Conservation (phyloP, 345 rosid genomes). For the Cochlearia excelsa region DNA sequence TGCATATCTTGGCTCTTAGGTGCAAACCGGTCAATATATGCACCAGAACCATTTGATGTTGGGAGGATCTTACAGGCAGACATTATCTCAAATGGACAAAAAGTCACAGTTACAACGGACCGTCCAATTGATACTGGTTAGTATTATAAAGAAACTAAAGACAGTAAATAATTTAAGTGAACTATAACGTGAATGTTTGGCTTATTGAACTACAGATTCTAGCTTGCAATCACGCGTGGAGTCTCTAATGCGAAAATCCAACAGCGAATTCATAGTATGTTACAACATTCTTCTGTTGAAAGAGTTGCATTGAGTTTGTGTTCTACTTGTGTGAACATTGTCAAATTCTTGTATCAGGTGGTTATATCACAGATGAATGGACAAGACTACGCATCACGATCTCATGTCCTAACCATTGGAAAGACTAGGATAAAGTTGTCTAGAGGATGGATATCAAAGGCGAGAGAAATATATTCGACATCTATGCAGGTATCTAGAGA, state of each 20-base stretch:
- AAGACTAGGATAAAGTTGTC: slow-evolving; percentile 87
- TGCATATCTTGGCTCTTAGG: slow-evolving; percentile 44
- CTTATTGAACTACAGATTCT: slow-evolving; percentile 49
- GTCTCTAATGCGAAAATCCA: slow-evolving; percentile 75
- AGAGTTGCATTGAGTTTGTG: slow-evolving; percentile 1
- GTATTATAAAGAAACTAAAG: slow-evolving; percentile 17
- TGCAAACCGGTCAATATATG: slow-evolving; percentile 62
- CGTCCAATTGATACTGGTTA: slow-evolving; percentile 72
- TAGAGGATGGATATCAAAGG: slow-evolving; percentile 97
- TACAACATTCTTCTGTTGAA: background rate
- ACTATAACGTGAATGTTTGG: slow-evolving; percentile 12
- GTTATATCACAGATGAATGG: slow-evolving; percentile 83
- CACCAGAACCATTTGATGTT: slow-evolving; percentile 96
- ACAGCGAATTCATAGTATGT: slow-evolving; percentile 77
- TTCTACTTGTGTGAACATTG: slow-evolving; percentile 12
- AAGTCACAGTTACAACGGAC: slow-evolving; percentile 50
- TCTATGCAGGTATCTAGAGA: slow-evolving; percentile 74
- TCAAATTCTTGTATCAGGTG: slow-evolving; percentile 47
- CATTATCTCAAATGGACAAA: slow-evolving; percentile 67
- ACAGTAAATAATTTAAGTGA: background rate
- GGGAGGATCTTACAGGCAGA: slow-evolving; percentile 75
- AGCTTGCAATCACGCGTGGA: slow-evolving; percentile 63
- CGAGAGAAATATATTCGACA: slow-evolving; percentile 80
- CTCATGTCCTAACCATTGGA: slow-evolving; percentile 74
- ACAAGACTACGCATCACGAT: slow-evolving; percentile 65